A percentile compares a stretch with the other conserved stretches of the same genome.
Conservation (phyloP, 805 yeast species). For the Candida pseudofarinosa region DNA sequence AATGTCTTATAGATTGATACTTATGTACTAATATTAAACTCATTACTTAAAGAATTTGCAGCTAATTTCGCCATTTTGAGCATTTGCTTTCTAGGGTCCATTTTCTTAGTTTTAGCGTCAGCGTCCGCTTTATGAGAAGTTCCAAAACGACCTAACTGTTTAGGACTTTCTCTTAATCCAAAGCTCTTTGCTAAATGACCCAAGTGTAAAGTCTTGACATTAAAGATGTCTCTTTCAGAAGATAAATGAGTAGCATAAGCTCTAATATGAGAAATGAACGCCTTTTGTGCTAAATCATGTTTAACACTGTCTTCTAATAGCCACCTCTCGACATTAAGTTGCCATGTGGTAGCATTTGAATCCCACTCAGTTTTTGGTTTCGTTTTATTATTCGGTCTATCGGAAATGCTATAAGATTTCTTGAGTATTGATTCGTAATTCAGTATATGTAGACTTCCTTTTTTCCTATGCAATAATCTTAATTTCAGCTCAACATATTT, state of each 20-base stretch:
- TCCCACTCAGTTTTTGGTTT: slow-evolving; percentile 68
- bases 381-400: slow-evolving; percentile 33
- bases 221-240: slow-evolving; percentile 73
- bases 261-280: slow-evolving; percentile 82
- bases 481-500: slow-evolving; percentile 60
- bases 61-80: slow-evolving; percentile 69
- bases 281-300: slow-evolving; percentile 68
- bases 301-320: slow-evolving; percentile 62
- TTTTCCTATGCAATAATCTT: slow-evolving; percentile 35
- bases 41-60: slow-evolving; percentile 59
- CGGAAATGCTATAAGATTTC: slow-evolving; percentile 27
- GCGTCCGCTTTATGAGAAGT: slow-evolving; percentile 24
- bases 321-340: slow-evolving; percentile 85
- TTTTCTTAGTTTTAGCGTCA: slow-evolving; percentile 43
- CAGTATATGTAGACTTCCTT: slow-evolving; percentile 28
- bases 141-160: slow-evolving; percentile 53
- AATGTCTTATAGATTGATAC: background rate
- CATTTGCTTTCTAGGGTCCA: slow-evolving; percentile 70
- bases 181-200: slow-evolving; percentile 96
- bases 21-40: slow-evolving; percentile 48
- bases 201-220: slow-evolving; percentile 76
- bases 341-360: slow-evolving; percentile 94
- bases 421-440: slow-evolving; percentile 31
- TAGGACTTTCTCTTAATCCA: slow-evolving; percentile 93
- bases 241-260: slow-evolving; percentile 95